Evolutionary conservation across 2,329 filamentous ascomycete species (phyloP).

Genomic region (Epichloe brachyelytri): DNA sequence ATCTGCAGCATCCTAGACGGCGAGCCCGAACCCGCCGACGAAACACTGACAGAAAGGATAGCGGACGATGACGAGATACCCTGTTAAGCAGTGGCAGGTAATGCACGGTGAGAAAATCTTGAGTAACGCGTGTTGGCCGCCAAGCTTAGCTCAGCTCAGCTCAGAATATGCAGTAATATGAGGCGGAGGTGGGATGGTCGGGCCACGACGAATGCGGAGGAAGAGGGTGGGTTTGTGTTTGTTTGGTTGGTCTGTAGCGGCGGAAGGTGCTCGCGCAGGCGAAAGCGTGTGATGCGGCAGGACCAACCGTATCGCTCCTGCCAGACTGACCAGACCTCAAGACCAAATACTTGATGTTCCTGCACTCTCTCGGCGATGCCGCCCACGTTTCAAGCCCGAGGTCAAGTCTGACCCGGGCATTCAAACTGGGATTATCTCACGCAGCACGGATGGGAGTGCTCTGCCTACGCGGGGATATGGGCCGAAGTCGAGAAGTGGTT

Average conservation of each 20-base stretch:
- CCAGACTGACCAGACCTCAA: too few relatives aligned
- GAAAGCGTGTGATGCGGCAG: too few relatives aligned
- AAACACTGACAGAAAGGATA: constrained; percentile 6
- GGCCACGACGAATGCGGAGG: neutral
- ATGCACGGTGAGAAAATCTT: neutral
- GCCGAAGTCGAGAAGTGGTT: too few relatives aligned
- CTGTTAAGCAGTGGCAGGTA: neutral
- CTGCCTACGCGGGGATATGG: too few relatives aligned
- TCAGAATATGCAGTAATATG: neutral
- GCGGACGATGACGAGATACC: constrained; percentile 9
- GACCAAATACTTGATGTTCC: too few relatives aligned
- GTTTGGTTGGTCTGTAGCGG: neutral
- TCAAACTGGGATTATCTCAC: too few relatives aligned
- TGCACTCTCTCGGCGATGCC: too few relatives aligned
- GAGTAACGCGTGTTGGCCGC: neutral
- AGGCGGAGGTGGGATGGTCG: neutral
- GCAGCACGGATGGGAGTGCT: too few relatives aligned
- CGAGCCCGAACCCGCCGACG: constrained; percentile 10
- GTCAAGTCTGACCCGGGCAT: too few relatives aligned
- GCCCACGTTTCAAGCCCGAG: too few relatives aligned
- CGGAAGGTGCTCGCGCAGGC: neutral
- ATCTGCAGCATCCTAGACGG: constrained; percentile 30
- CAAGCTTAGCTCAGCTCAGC: constrained; percentile 2
- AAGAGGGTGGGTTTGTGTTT: neutral
- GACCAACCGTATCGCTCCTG: too few relatives aligned